phyloP scores from a whole-genome alignment of 805 yeast species.

The Tetrapisispora arboricola region DNA sequence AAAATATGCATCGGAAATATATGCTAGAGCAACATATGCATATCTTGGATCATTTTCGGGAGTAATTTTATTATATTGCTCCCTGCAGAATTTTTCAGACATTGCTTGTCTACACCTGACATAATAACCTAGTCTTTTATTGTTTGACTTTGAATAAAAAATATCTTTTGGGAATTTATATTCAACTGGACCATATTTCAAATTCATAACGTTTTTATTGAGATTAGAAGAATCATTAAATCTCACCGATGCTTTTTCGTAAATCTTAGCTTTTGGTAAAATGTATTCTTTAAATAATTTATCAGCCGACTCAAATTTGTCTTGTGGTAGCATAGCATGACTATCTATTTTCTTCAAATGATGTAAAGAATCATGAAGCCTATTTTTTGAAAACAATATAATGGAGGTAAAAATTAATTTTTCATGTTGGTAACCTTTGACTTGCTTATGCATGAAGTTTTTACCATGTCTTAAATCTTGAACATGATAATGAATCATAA shows the following conservation, averaged over 20 bases:
- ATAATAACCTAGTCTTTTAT: constrained; percentile 19
- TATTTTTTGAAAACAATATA: constrained; percentile 33
- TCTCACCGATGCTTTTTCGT: constrained; percentile 5
- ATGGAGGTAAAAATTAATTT: constrained; percentile 42
- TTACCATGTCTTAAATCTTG: constrained; percentile 42
- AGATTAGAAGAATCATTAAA: constrained; percentile 5
- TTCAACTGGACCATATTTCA: constrained; percentile 23
- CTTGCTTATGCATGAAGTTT: constrained; percentile 42
- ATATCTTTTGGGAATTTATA: constrained; percentile 31
- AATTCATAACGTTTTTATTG: constrained; percentile 26
- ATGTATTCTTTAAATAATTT: constrained; percentile 15
- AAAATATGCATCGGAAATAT: constrained; percentile 48
- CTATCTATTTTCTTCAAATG: constrained; percentile 16
- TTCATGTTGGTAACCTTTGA: constrained; percentile 46
- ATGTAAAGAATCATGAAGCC: constrained; percentile 9
- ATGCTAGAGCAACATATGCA: constrained; percentile 48
- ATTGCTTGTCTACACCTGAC: constrained; percentile 16
- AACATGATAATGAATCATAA: constrained; percentile 46
- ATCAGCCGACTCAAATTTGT: constrained; percentile 11
- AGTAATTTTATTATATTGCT: constrained; percentile 6
- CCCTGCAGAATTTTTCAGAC: not conserved
- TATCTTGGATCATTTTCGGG: constrained; percentile 26
- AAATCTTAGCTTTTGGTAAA: constrained; percentile 6
- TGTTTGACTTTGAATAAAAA: constrained; percentile 15
- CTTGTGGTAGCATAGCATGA: not conserved